Conservation (phyloP, 495 filamentous ascomycete species). For the Penicillium angulare region DNA sequence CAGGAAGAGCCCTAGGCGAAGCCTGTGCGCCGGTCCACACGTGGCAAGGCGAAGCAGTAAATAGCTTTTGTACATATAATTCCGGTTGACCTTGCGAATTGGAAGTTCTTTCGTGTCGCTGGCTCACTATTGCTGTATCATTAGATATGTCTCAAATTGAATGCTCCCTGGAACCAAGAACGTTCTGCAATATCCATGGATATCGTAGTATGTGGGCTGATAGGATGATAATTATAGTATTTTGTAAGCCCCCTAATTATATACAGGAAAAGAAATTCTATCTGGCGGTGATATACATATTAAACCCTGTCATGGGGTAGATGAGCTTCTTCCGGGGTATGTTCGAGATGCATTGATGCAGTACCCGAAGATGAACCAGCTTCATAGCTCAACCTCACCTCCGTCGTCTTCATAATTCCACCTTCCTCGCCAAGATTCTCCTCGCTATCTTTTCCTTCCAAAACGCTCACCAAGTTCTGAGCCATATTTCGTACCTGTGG, state of each 20-base stretch:
- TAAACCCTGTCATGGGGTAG: background rate
- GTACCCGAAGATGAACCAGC: background rate
- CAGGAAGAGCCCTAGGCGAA: conserved; percentile 10
- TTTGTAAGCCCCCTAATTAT: background rate
- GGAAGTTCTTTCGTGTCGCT: background rate
- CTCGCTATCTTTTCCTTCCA: conserved; percentile 4
- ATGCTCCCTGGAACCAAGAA: background rate
- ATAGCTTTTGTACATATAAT: background rate
- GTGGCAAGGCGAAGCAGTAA: conserved; percentile 19
- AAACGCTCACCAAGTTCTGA: background rate
- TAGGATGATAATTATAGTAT: background rate
- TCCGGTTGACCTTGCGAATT: background rate
- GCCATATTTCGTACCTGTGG: background rate
- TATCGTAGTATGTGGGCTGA: too few species aligned
- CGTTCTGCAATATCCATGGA: background rate
- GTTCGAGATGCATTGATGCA: background rate
- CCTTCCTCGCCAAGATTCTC: conserved; percentile 10
- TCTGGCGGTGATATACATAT: background rate
- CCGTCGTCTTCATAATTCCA: conserved; percentile 12
- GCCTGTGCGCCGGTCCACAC: conserved; percentile 24
- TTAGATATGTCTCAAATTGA: background rate
- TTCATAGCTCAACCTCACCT: conserved; percentile 13
- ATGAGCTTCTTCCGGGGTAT: background rate
- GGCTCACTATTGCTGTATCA: background rate
- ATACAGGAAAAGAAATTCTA: background rate